Evolutionary conservation across 1,284 basidiomycete species (phyloP).

Genomic region (Stereum hirsutum): DNA sequence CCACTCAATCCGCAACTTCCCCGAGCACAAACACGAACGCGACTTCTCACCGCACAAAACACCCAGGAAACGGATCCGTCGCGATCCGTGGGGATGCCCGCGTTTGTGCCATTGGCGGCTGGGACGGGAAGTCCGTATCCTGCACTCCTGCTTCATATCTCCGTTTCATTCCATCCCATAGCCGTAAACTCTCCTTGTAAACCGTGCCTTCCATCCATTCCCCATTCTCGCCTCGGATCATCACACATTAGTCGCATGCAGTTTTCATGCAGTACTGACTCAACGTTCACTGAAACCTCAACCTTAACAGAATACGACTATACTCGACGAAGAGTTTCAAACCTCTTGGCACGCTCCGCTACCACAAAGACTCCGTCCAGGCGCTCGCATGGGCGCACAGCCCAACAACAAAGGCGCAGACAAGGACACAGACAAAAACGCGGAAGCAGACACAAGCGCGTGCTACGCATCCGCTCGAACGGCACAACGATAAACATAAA

Average conservation of each 20-base stretch:
- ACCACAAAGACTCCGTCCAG: slow-evolving; percentile 72
- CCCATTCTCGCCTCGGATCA: too few species aligned
- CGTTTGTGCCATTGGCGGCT: slow-evolving; percentile 78
- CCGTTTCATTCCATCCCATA: neutral
- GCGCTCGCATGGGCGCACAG: slow-evolving; percentile 54
- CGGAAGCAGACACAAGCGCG: too few species aligned
- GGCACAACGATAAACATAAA: too few species aligned
- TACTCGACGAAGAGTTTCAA: slow-evolving; percentile 74
- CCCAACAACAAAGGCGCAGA: too few species aligned
- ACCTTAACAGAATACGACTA: slow-evolving; percentile 51
- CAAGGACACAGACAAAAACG: too few species aligned
- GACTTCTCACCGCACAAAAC: slow-evolving; percentile 60
- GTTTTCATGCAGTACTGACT: too few species aligned
- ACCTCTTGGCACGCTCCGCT: slow-evolving; percentile 67
- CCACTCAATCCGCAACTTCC: too few species aligned
- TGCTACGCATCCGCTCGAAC: neutral
- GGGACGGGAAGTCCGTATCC: slow-evolving; percentile 74
- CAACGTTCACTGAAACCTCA: too few species aligned
- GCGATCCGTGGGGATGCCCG: slow-evolving; percentile 68
- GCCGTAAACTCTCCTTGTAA: neutral
- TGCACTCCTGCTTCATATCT: neutral
- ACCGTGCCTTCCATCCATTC: too few species aligned
- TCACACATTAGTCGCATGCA: too few species aligned
- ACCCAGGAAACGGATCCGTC: slow-evolving; percentile 70
- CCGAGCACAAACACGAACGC: too few species aligned